Percentiles rank a stretch among this genome's conserved stretches.
These are phyloP conservation scores for Metschnikowia orientalis DNA, from an alignment of 805 yeast genomes.

Conservation along the genomic window DNA sequence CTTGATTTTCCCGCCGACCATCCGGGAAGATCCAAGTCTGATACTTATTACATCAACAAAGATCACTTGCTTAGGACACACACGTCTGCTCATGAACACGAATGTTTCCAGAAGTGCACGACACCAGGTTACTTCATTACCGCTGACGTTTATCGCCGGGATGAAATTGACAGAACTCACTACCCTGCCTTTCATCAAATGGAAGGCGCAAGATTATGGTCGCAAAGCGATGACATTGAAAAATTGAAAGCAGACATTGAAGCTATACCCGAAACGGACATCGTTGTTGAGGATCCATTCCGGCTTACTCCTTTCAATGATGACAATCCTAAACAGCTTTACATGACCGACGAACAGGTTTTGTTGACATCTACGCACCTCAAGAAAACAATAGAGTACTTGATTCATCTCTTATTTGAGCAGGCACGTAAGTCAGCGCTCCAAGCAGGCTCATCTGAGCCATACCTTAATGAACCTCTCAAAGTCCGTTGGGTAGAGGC, in stretches of 20 bases:
- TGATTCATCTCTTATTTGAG: slow-evolving; percentile 79
- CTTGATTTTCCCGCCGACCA: slow-evolving; percentile 89
- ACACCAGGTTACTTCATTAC: slow-evolving; percentile 88
- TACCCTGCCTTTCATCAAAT: slow-evolving; percentile 97
- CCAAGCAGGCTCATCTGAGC: slow-evolving; percentile 52
- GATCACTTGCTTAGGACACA: slow-evolving; percentile 79
- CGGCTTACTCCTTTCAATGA: slow-evolving; percentile 43
- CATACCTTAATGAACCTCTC: slow-evolving; percentile 66
- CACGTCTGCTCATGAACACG: slow-evolving; percentile 94
- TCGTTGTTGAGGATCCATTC: slow-evolving; percentile 73
- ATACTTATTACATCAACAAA: slow-evolving; percentile 84
- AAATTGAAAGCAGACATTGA: slow-evolving; percentile 48
- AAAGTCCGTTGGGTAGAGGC: slow-evolving; percentile 93
- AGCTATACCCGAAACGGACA: slow-evolving; percentile 59
- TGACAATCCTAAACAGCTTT: slow-evolving; percentile 75
- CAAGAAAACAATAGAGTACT: slow-evolving; percentile 77
- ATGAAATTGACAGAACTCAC: slow-evolving; percentile 92
- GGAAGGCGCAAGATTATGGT: slow-evolving; percentile 95
- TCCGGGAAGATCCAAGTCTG: slow-evolving; percentile 89
- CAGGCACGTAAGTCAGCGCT: slow-evolving; percentile 61
- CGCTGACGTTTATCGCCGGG: slow-evolving; percentile 95
- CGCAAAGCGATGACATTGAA: slow-evolving; percentile 44
- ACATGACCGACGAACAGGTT: slow-evolving; percentile 68
- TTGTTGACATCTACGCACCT: slow-evolving; percentile 69
- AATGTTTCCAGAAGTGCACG: slow-evolving; percentile 61